Percentiles rank a stretch among this genome's conserved stretches.
phyloP scores from a whole-genome alignment of 2,329 filamentous ascomycete species.

The Colletotrichum agaves region DNA sequence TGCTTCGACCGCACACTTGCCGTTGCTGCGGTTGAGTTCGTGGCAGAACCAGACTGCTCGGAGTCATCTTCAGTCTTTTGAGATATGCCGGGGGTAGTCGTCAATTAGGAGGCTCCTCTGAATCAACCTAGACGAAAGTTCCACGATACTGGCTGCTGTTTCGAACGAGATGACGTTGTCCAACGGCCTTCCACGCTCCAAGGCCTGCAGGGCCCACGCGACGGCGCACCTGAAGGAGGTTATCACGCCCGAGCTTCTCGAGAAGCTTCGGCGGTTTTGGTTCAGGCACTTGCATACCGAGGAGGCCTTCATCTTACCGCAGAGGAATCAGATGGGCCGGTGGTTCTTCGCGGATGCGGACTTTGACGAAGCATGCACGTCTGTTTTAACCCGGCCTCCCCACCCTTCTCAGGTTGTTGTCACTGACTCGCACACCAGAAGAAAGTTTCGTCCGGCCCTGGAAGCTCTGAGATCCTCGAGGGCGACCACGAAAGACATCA shows the following conservation, averaged over 20 bases:
- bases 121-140: not conserved
- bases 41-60: conserved; percentile 14
- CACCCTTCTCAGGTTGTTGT: not conserved
- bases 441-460: conserved; percentile 46
- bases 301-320: conserved; percentile 43
- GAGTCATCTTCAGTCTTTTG: not conserved
- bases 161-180: conserved; percentile 23
- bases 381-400: not conserved
- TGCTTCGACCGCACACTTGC: conserved; percentile 8
- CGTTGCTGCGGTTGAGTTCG: not conserved
- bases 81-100: not conserved
- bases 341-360: conserved; percentile 50
- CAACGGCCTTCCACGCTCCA: conserved; percentile 23
- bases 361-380: conserved; percentile 51
- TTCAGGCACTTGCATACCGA: conserved; percentile 48
- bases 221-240: conserved; percentile 33
- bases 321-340: conserved; percentile 41
- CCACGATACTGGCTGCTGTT: not conserved
- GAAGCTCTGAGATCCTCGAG: conserved; percentile 46
- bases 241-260: conserved; percentile 45
- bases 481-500: conserved; percentile 44
- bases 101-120: not conserved
- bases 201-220: conserved; percentile 28
- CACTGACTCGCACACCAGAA: conserved; percentile 37
- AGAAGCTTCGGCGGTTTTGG: conserved; percentile 50